Conservation (phyloP, 495 filamentous ascomycete species). For the Penicillium bovifimosum region DNA sequence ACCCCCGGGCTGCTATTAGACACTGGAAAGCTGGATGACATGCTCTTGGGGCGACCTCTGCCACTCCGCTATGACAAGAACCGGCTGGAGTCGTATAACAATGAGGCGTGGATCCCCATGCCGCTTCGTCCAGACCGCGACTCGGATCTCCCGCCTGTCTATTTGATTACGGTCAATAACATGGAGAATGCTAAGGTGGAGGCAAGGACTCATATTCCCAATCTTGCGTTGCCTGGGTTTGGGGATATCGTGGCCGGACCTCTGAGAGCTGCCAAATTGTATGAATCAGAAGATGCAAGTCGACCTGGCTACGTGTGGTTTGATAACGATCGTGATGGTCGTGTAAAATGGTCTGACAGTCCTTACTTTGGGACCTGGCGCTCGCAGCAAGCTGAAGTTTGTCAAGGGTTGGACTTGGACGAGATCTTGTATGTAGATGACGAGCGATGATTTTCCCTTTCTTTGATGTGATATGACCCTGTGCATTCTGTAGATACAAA, state of each 20-base stretch:
- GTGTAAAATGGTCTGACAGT: conserved; percentile 31
- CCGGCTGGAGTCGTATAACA: conserved; percentile 37
- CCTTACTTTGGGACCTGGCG: conserved; percentile 40
- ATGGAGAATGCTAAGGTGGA: conserved; percentile 33
- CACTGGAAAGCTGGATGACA: conserved; percentile 32
- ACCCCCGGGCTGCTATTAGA: conserved; percentile 39
- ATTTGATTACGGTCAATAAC: conserved; percentile 42
- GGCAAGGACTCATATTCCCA: conserved; percentile 40
- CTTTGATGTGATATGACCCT: conserved; percentile 2
- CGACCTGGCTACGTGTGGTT: conserved; percentile 42
- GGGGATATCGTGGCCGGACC: conserved; percentile 31
- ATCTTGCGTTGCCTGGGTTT: conserved; percentile 33
- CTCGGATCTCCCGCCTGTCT: conserved; percentile 31
- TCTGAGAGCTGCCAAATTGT: conserved; percentile 9
- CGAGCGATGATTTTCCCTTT: conserved; percentile 21
- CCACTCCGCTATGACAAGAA: conserved; percentile 34
- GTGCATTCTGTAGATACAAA: conserved; percentile 4
- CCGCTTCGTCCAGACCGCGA: conserved; percentile 36
- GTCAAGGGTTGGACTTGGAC: conserved; percentile 35
- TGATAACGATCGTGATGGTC: conserved; percentile 35
- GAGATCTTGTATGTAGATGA: conserved; percentile 16
- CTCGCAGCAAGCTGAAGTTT: conserved; percentile 33
- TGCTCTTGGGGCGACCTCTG: conserved; percentile 34
- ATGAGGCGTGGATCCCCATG: conserved; percentile 42
- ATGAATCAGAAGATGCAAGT: conserved; percentile 6